Percentiles rank a stretch among this genome's conserved stretches.
Conservation (phyloP, 257 asterid genomes). For the Misopates orontium region DNA sequence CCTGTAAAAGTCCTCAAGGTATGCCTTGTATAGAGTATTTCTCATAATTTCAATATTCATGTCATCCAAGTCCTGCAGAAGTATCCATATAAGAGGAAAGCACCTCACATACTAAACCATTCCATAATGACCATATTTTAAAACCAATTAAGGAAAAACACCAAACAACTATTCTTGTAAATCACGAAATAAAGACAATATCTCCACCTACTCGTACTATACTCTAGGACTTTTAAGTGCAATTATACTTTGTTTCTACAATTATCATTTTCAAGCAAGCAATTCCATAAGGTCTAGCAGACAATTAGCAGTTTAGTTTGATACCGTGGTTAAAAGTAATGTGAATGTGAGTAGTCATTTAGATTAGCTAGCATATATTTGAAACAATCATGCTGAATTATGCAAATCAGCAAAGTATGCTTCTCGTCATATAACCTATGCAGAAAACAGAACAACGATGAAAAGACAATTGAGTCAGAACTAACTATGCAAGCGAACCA, state of each 20-base stretch:
- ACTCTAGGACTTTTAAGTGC: too few species aligned
- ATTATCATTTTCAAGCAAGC: too few species aligned
- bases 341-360: too few species aligned
- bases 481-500: not conserved
- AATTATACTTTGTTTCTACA: too few species aligned
- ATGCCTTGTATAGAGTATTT: conserved; percentile 91
- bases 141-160: not conserved
- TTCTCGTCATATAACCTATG: conserved; percentile 12
- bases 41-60: conserved; percentile 97
- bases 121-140: too few species aligned
- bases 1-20: conserved; percentile 86
- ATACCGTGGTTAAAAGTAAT: too few species aligned
- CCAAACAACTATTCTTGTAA: not conserved
- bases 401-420: not conserved
- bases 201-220: not conserved
- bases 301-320: too few species aligned
- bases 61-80: conserved; percentile 82
- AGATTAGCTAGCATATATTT: too few species aligned
- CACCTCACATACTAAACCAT: too few species aligned
- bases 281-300: too few species aligned
- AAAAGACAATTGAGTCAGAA: not conserved
- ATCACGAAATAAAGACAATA: not conserved
- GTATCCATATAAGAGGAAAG: conserved; percentile 20
- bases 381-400: conserved; percentile 11
- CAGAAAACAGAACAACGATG: not conserved